Conservation (phyloP, 2,329 filamentous ascomycete genomes). For the Rosellinia necatrix region DNA sequence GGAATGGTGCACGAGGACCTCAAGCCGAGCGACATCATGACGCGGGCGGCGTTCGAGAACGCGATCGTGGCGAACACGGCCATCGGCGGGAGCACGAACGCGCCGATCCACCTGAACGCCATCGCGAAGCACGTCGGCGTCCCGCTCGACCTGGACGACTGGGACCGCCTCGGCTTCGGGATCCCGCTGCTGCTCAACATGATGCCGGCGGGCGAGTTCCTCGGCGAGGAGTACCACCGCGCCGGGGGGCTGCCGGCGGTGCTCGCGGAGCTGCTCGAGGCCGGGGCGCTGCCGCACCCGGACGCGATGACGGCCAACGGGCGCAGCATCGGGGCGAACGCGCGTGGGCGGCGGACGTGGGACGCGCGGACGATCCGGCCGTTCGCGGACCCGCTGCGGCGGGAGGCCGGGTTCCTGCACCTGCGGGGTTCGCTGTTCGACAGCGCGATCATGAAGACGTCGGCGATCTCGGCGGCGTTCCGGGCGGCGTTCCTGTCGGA, state of each 20-base stretch:
- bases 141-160: constrained; percentile 55
- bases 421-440: constrained; percentile 53
- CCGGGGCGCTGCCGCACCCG: constrained; percentile 49
- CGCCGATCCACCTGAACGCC: constrained; percentile 59
- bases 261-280: constrained; percentile 57
- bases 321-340: constrained; percentile 49
- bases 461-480: constrained; percentile 53
- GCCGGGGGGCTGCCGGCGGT: constrained; percentile 58
- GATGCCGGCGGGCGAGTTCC: constrained; percentile 57
- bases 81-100: constrained; percentile 61
- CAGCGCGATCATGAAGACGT: constrained; percentile 59
- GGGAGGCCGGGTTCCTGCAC: constrained; percentile 56
- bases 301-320: constrained; percentile 53
- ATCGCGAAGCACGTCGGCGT: constrained; percentile 60
- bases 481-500: constrained; percentile 50
- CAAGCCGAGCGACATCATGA: constrained; percentile 60
- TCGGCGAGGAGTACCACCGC: constrained; percentile 59
- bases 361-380: constrained; percentile 52
- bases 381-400: constrained; percentile 51
- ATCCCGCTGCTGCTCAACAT: constrained; percentile 59
- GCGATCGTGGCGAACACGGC: constrained; percentile 59
- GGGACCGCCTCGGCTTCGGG: constrained; percentile 55
- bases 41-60: constrained; percentile 59
- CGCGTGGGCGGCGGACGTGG: constrained; percentile 51
- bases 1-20: constrained; percentile 54